Base-by-base conservation (phyloP, 176 grass and related monocot species). In the Triticum turgidum region DNA sequence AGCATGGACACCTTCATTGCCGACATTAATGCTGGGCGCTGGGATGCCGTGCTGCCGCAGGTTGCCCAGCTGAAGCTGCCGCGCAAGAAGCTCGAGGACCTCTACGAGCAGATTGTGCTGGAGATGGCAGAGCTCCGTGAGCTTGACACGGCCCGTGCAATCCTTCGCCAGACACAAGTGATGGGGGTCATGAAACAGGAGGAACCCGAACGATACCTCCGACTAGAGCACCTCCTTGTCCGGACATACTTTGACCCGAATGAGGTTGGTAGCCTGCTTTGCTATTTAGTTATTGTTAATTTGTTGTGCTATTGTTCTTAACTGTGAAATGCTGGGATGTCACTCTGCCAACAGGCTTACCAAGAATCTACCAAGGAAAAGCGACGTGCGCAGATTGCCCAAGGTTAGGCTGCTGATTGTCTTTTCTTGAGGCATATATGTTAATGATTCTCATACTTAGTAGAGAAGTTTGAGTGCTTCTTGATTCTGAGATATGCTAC, bases 161-260 rank as follows among this genome's bases (percentile, higher is more conserved):
- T 99, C 81, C 92, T 99, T 58, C 91, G 94, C 45, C 97, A 99
- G 84, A 99, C 97, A 25, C 97, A 96, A 76, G 97, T 94, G 59
- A 99, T 99, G 97, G 97, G 97, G 29, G 79, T 99, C 21, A 99
- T 99, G 97, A 96, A 99, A 82, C 97, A 99, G 92, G 97, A 96
- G 85, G 94, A 99, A 83, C 97, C 97, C 1, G 94, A 99, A 79
- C 93, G 94, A 51, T 99, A 99, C 85, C 86, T 99, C 37, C 89
- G 94, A 79, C 94, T 96, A 27, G 97, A 99, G 85, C 97, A 99
- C 81, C 92, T 99, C 80, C 87, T 96, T 80, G 97, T 96, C 54
- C 92, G 89, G 5, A 96, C 97, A 61, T 99, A 99, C 80, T 99
- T 96, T 59, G 97, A 99, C 54, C 87, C 92, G 9, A 96, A 92